Conservation (phyloP, 305 asterid species). For the Plantago coronopus region DNA sequence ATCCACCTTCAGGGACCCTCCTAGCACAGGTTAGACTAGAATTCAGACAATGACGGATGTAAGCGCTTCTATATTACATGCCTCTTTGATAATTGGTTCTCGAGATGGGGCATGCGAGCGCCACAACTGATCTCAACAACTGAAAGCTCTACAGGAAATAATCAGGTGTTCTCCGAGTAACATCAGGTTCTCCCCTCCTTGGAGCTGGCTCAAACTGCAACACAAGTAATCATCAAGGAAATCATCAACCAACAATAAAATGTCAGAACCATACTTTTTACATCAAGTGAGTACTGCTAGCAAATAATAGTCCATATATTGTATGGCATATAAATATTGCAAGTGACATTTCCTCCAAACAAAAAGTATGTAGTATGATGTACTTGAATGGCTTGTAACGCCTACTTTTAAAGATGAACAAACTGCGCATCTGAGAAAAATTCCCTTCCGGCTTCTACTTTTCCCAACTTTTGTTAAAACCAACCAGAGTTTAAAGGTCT, state of each 20-base stretch:
- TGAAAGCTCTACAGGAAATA: slow-evolving; percentile 61
- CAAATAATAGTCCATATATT: no score
- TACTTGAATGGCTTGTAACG: no score
- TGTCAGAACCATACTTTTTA: not conserved
- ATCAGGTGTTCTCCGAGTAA: slow-evolving; percentile 92
- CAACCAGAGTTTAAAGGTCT: no score
- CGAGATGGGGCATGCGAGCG: slow-evolving; percentile 20
- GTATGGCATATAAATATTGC: no score
- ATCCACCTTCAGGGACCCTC: slow-evolving; percentile 29
- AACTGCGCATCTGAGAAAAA: no score
- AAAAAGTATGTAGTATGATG: no score
- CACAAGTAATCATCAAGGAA: not conserved
- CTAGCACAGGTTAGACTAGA: slow-evolving; percentile 32
- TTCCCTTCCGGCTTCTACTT: no score
- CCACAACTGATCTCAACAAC: slow-evolving; percentile 29
- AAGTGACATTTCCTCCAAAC: no score
- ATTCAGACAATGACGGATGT: slow-evolving; percentile 3
- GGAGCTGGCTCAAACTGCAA: slow-evolving; percentile 98
- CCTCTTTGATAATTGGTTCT: slow-evolving; percentile 29
- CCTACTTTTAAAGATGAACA: no score
- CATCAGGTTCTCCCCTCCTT: slow-evolving; percentile 95
- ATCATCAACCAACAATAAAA: slow-evolving; percentile 2
- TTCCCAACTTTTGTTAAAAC: no score
- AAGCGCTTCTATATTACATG: slow-evolving; percentile 30
- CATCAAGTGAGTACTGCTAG: not conserved